A percentile compares a stretch with the other conserved stretches of the same genome.
Conservation (phyloP, 1,284 basidiomycete genomes). For the Puccinia novopanici region DNA sequence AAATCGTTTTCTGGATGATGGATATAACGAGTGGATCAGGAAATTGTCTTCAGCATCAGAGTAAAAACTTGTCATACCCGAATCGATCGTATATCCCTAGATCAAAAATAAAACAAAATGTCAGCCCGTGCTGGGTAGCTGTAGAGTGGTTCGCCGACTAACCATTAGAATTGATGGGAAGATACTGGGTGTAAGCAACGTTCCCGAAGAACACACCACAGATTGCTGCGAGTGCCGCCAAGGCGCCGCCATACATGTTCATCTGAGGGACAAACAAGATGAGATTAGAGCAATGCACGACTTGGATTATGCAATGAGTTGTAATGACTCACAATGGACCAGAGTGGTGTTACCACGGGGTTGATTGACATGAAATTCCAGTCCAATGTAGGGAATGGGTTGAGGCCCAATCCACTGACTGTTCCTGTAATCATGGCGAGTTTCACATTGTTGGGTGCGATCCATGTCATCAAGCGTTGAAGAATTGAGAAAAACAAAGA, state of each 20-base stretch:
- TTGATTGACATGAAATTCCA: conserved; percentile 60
- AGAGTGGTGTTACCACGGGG: conserved; percentile 57
- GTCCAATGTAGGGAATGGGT: conserved; percentile 62
- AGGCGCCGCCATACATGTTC: conserved; percentile 33
- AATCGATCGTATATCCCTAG: conserved; percentile 39
- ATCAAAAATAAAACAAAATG: background rate
- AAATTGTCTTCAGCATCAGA: background rate
- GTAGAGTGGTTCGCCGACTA: background rate
- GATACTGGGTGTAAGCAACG: conserved; percentile 50
- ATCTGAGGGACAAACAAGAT: conserved; percentile 7
- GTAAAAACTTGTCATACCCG: conserved; percentile 14
- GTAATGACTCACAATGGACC: conserved; percentile 55
- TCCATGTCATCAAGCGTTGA: conserved; percentile 48
- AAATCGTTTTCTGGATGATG: conserved; percentile 23
- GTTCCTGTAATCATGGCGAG: conserved; percentile 52
- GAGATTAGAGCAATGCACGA: background rate
- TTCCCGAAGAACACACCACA: conserved; percentile 27
- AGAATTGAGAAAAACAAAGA: background rate
- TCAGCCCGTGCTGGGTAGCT: background rate
- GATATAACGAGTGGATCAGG: background rate
- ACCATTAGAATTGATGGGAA: conserved; percentile 54
- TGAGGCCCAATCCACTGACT: conserved; percentile 59
- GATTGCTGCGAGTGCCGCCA: conserved; percentile 8
- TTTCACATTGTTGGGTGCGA: conserved; percentile 49
- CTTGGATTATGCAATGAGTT: conserved; percentile 52